Conservation (phyloP, 129 eudicot species). For the Centrapalus pauciflorus region DNA sequence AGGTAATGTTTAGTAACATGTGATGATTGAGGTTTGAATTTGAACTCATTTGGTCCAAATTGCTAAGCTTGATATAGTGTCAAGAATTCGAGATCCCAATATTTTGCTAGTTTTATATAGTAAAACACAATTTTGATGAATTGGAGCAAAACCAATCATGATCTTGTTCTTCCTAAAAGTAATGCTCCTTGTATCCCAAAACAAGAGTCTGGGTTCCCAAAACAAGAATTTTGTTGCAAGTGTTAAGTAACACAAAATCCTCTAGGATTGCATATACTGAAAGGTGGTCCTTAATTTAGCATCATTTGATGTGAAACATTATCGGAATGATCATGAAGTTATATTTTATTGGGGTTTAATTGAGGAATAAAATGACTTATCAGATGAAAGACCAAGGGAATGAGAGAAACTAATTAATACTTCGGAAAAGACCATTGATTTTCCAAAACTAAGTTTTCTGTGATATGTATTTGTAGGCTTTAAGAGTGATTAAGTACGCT, state of each 20-base stretch:
- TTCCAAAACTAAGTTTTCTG: neutral
- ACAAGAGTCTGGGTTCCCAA: neutral
- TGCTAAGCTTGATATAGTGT: neutral
- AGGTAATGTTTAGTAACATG: neutral
- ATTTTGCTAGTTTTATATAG: neutral
- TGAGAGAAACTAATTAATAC: neutral
- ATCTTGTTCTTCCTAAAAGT: neutral
- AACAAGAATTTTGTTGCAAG: neutral
- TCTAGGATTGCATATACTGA: neutral
- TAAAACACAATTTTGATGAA: neutral
- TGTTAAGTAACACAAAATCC: neutral
- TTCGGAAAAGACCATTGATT: neutral
- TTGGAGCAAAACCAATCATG: neutral
- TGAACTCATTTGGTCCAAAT: neutral
- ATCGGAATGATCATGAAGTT: neutral
- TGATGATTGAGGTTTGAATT: slow-evolving; percentile 1
- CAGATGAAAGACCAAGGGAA: neutral
- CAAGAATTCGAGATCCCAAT: neutral
- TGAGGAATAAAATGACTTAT: neutral
- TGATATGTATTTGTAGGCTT: slow-evolving; percentile 47
- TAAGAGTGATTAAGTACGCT: slow-evolving; percentile 89
- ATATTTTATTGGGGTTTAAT: neutral
- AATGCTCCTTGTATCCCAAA: neutral
- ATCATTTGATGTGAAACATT: neutral
- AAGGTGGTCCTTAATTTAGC: neutral